Conservation (phyloP, 169 alveolate species). For the Plasmodium vinckei region DNA sequence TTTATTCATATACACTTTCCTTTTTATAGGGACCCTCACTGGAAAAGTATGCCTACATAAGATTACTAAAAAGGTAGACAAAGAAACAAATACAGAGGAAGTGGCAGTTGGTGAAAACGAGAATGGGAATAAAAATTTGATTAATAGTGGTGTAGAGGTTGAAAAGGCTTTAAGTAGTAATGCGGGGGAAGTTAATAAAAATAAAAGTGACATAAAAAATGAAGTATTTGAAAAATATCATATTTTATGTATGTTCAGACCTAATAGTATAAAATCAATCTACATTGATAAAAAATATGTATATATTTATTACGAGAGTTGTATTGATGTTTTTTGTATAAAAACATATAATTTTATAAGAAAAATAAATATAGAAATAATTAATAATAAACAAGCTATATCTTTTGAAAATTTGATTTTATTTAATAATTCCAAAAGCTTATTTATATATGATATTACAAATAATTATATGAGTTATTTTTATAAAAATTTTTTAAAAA, state of each 20-base stretch:
- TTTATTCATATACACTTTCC: neutral
- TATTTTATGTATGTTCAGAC: conserved; percentile 72
- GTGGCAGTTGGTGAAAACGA: conserved; percentile 3
- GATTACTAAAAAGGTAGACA: conserved; percentile 38
- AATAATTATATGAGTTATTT: conserved; percentile 70
- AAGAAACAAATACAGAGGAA: conserved; percentile 45
- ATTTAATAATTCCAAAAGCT: conserved; percentile 72
- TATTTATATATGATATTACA: conserved; percentile 71
- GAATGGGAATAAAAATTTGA: neutral
- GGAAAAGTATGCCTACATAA: conserved; percentile 68
- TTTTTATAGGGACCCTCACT: conserved; percentile 40
- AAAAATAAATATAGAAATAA: conserved; percentile 37
- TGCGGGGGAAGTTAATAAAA: neutral
- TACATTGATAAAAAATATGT: conserved; percentile 46
- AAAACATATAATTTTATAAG: conserved; percentile 54
- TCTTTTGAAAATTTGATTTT: conserved; percentile 53
- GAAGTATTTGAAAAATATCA: conserved; percentile 39
- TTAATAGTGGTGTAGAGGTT: neutral
- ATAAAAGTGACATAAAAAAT: neutral
- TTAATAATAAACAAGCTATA: conserved; percentile 67
- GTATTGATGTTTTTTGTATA: conserved; percentile 70
- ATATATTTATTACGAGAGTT: conserved; percentile 56
- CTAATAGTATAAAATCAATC: conserved; percentile 66
- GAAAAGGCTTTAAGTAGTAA: neutral
- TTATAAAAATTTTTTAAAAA: conserved; percentile 76